These are phyloP conservation scores for Aureobasidium lini DNA, from an alignment of 2,329 filamentous ascomycete genomes.

Conservation along the genomic window DNA sequence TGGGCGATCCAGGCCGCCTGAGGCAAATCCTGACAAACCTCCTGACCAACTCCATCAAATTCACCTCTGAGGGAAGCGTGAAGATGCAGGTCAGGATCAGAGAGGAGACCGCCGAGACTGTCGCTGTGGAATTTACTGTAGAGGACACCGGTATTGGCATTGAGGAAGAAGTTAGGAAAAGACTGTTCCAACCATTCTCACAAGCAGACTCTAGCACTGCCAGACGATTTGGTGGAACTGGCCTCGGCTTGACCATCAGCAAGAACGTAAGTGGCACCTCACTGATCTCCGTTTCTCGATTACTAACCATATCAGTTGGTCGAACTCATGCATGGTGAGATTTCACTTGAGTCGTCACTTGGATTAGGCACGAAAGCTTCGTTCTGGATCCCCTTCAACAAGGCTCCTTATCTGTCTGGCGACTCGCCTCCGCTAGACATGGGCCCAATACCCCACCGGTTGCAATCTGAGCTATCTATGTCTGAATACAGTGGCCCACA, in stretches of 20 bases:
- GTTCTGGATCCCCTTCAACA: slow-evolving; percentile 72
- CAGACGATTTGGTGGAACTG: slow-evolving; percentile 70
- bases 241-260: slow-evolving; percentile 69
- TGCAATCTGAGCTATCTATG: slow-evolving; percentile 50
- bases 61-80: slow-evolving; percentile 61
- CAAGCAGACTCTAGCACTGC: slow-evolving; percentile 77
- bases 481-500: slow-evolving; percentile 51
- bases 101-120: slow-evolving; percentile 55
- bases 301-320: slow-evolving; percentile 42
- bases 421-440: slow-evolving; percentile 52
- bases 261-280: slow-evolving; percentile 50
- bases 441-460: slow-evolving; percentile 57
- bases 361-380: slow-evolving; percentile 65
- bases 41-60: slow-evolving; percentile 70
- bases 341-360: slow-evolving; percentile 59
- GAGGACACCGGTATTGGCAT: slow-evolving; percentile 78
- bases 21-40: slow-evolving; percentile 79
- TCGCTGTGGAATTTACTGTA: slow-evolving; percentile 63
- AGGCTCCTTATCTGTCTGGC: slow-evolving; percentile 49
- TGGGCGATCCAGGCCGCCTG: slow-evolving; percentile 77
- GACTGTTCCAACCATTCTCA: slow-evolving; percentile 71
- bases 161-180: slow-evolving; percentile 64
- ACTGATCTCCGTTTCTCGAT: background rate
- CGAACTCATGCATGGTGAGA: slow-evolving; percentile 71
- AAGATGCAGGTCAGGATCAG: slow-evolving; percentile 58